Evolutionary conservation across 768 basidiomycete species (phyloP), one percentile per base, ranked within the genome.

Genomic region (Pisolithus orientalis): DNA sequence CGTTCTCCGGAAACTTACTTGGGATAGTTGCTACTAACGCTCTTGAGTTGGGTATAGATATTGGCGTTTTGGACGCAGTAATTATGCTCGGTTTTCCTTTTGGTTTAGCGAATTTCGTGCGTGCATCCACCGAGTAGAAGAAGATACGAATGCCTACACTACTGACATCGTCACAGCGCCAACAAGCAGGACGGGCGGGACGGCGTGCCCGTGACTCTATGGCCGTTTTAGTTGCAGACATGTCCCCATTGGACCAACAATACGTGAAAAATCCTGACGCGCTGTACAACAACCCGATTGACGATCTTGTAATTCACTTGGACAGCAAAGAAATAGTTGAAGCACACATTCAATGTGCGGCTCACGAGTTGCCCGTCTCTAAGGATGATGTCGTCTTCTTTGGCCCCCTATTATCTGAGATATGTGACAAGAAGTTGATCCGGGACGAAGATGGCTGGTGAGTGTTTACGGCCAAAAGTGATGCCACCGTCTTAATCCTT

Each of bases 21-120:
- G 92, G 93, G 11, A 86, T 94, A 43, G 77, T 95, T 32, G 88
- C 91, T 0, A 95, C 92, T 0, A 94, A 92, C 59, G 92, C 92
- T 0, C 76, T 94, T 11, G 93, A 95, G 66, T 80, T 94, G 6
- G 91, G 91, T 13, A 85, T 93, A n/a, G 90, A 94, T 59, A 93
- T 94, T 34, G 91, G 90, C 14, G 80, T 78, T n/a, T 66, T 94
- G 48, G 93, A 94, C 62, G 89, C 87, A 6, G 92, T 94, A 39
- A 80, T 95, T 51, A 89, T 92, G 79, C 78, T 93, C 28, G 90
- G 90, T 1, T 92, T 94, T 64, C 92, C 92, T 0, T 74, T 80
- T 50, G 80, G 78, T 39, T 70, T 94, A 34, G 85, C 92, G 0
- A 93, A 89, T 58, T 87, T 92, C 53, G 90, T 92, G 53, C 60